A percentile compares a stretch with the other conserved stretches of the same genome.
These are phyloP conservation scores for Eutrema salsugineum DNA, from an alignment of 441 rosid species.

Conservation along the genomic window DNA sequence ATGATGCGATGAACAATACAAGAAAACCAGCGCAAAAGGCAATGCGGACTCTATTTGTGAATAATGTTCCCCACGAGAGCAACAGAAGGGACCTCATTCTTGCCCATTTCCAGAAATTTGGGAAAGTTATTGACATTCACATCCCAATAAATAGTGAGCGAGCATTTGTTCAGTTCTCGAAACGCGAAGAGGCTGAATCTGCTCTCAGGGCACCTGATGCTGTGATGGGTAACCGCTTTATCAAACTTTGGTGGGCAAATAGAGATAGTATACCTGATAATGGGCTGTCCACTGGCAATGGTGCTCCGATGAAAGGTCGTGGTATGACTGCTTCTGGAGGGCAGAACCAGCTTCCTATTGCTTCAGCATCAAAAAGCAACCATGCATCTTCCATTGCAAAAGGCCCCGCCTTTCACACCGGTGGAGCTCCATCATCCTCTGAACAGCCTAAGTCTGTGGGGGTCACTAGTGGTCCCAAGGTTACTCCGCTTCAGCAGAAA, in stretches of 20 bases:
- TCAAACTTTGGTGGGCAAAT: slow-evolving; percentile 99
- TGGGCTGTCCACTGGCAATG: slow-evolving; percentile 41
- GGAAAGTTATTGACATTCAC: slow-evolving; percentile 86
- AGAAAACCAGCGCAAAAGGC: slow-evolving; percentile 86
- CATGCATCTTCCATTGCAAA: slow-evolving; percentile 39
- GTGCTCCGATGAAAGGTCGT: slow-evolving; percentile 39
- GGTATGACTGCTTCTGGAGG: slow-evolving; percentile 40
- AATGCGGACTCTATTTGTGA: slow-evolving; percentile 81
- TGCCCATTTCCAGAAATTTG: slow-evolving; percentile 92
- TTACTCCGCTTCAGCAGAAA: slow-evolving; percentile 67
- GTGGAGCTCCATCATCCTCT: slow-evolving; percentile 42
- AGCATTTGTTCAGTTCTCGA: slow-evolving; percentile 96
- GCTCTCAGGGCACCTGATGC: slow-evolving; percentile 99
- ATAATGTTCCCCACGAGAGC: slow-evolving; percentile 73
- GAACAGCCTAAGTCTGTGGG: slow-evolving; percentile 50
- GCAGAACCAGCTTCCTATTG: slow-evolving; percentile 38
- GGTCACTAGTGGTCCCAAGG: slow-evolving; percentile 49
- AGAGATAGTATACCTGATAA: slow-evolving; percentile 84
- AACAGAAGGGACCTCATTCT: slow-evolving; percentile 82
- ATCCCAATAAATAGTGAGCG: slow-evolving; percentile 80
- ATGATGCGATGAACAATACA: slow-evolving; percentile 38
- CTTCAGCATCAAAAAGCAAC: slow-evolving; percentile 55
- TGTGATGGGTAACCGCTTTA: slow-evolving; percentile 99
- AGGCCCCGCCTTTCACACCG: slow-evolving; percentile 34
- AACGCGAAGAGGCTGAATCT: slow-evolving; percentile 97